Conservation (phyloP, 176 grass and related monocot species). For the Musa acuminata region DNA sequence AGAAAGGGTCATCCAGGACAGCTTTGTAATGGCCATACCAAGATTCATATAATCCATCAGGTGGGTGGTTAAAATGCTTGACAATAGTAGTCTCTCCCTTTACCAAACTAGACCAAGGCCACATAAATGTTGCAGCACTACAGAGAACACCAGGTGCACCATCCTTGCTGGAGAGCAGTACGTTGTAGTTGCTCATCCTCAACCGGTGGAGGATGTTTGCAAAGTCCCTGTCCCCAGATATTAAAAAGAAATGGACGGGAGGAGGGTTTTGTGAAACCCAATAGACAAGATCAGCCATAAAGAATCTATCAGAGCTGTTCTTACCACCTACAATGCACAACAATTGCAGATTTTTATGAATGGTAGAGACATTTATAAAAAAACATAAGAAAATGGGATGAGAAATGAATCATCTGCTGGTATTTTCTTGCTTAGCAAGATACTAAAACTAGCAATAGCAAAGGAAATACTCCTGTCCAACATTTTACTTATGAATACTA, state of each 20-base stretch:
- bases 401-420: no score
- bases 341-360: not conserved
- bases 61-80: conserved; percentile 67
- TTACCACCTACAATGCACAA: conserved; percentile 50
- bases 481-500: no score
- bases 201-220: conserved; percentile 75
- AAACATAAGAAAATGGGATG: not conserved
- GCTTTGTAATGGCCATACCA: conserved; percentile 86
- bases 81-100: conserved; percentile 51
- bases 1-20: conserved; percentile 54
- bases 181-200: conserved; percentile 92
- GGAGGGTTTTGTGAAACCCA: conserved; percentile 87
- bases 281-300: conserved; percentile 73
- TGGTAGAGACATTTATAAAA: not conserved
- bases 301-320: conserved; percentile 77
- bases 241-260: conserved; percentile 82
- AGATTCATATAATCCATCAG: conserved; percentile 73
- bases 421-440: no score
- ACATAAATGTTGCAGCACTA: conserved; percentile 78
- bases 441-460: no score
- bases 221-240: conserved; percentile 79
- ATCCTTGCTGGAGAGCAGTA: conserved; percentile 59
- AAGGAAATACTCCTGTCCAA: no score
- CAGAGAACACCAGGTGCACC: conserved; percentile 28
- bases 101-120: conserved; percentile 68